phyloP scores from a whole-genome alignment of 495 filamentous ascomycete species.

The Bathelium albidoporum region DNA sequence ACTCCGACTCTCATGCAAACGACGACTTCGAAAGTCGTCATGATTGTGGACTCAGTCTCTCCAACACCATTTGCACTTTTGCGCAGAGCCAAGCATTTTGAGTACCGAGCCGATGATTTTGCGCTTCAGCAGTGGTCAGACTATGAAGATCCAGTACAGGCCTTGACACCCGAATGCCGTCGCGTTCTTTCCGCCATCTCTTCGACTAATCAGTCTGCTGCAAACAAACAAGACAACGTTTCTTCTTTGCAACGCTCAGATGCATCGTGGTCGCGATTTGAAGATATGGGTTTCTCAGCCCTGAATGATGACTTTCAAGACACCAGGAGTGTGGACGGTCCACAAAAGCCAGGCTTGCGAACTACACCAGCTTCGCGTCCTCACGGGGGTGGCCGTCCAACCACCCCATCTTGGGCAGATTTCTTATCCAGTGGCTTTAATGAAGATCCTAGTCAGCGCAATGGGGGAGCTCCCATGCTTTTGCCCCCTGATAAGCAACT shows the following conservation, averaged over 20 bases:
- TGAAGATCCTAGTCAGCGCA: constrained; percentile 50
- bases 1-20: constrained; percentile 67
- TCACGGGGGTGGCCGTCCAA: constrained; percentile 61
- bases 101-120: constrained; percentile 80
- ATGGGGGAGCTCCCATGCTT: constrained; percentile 48
- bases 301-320: constrained; percentile 25
- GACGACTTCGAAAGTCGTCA: constrained; percentile 76
- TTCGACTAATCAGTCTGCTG: constrained; percentile 72
- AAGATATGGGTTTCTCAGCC: constrained; percentile 84
- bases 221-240: not conserved
- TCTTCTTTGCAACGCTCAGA: constrained; percentile 58
- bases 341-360: constrained; percentile 37
- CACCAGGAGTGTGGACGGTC: constrained; percentile 4
- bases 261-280: constrained; percentile 91
- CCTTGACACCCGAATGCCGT: constrained; percentile 85
- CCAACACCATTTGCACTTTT: constrained; percentile 88
- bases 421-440: constrained; percentile 89
- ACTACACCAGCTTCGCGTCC: constrained; percentile 51
- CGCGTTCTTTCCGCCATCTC: constrained; percentile 84
- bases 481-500: constrained; percentile 84
- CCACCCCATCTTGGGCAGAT: constrained; percentile 95
- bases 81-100: constrained; percentile 85
- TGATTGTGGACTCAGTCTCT: constrained; percentile 94
- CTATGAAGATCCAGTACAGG: constrained; percentile 80
- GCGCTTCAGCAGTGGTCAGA: constrained; percentile 73